Percentiles rank a stretch among this genome's conserved stretches.
Conservation (phyloP, 1,284 basidiomycete genomes). For the Entoloma clypeatum region DNA sequence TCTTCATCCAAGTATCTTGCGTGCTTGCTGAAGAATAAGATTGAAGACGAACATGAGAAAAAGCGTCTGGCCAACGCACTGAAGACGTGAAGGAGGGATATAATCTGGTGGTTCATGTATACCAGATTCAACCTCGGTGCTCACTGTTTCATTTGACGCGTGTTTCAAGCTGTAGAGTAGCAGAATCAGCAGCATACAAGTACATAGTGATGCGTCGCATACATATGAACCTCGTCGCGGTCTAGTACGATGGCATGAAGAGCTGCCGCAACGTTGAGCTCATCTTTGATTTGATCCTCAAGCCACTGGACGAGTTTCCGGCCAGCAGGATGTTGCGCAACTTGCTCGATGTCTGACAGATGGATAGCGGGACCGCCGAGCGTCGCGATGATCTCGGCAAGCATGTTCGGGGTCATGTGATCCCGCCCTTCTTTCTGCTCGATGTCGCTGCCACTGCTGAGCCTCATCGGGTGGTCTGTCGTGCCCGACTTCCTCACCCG, state of each 20-base stretch:
- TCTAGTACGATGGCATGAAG: slow-evolving; percentile 24
- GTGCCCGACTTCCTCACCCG: slow-evolving; percentile 41
- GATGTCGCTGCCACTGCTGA: slow-evolving; percentile 25
- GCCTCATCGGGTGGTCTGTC: slow-evolving; percentile 41
- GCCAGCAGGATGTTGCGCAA: slow-evolving; percentile 23
- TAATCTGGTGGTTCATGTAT: slow-evolving; percentile 12
- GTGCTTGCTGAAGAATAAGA: slow-evolving; percentile 21
- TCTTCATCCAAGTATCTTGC: slow-evolving; percentile 26
- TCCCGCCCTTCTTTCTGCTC: too few species aligned
- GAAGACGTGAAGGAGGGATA: slow-evolving; percentile 19
- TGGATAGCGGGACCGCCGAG: slow-evolving; percentile 23
- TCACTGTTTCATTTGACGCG: background rate
- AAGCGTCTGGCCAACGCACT: slow-evolving; percentile 9
- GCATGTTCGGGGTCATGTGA: background rate
- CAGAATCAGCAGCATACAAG: background rate
- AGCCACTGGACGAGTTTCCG: slow-evolving; percentile 27
- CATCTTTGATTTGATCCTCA: slow-evolving; percentile 17
- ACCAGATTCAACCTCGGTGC: background rate
- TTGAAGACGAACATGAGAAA: slow-evolving; percentile 11
- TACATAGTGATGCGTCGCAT: slow-evolving; percentile 2
- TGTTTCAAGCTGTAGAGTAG: slow-evolving; percentile 7
- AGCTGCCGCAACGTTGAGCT: slow-evolving; percentile 9
- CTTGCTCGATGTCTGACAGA: slow-evolving; percentile 23
- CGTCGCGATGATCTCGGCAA: slow-evolving; percentile 15
- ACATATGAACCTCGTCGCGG: slow-evolving; percentile 24